Evolutionary conservation across 2,329 filamentous ascomycete genomes (phyloP), one percentile per base, ranked within the genome.

Genomic region (Aspergillus pseudoviridinutans): DNA sequence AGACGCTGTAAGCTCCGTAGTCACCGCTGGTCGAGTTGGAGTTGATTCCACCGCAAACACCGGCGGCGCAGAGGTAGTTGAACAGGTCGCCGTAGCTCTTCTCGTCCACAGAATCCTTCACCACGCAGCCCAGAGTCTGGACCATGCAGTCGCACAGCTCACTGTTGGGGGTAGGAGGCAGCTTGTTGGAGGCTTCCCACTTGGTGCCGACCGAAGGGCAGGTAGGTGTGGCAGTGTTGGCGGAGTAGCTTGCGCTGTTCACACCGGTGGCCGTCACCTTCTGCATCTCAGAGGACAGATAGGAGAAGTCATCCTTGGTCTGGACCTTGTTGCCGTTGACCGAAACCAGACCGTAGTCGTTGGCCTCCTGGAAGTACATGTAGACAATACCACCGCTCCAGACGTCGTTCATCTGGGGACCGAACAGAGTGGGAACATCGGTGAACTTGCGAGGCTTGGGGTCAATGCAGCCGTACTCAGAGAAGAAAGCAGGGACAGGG

Each of bases 351-450:
- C 67, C 94, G 71, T 91, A 99, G 74, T 97, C 80, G 80, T 97
- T 97, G 59, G 74, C 80, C 76, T 96, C 92, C 80, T 96, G 84
- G 80, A 92, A 93, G 82, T 94, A 99, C 91, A 96, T 96, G 84
- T 97, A 99, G 74, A 97, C 92, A 65, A 99, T 96, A 78, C 93
- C 94, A 67, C 94, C 94, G 56, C 90, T 95, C 86, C 94, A 94
- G 70, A 96, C 91, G 9, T 77, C 76, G 28, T 86, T 89, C 94
- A 99, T 99, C 59, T 92, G 73, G 58, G 81, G 72, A 54, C 87
- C 86, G 78, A 90, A 99, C 9, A 99, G 85, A 54, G 89, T 88
- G 49, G 78, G 81, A 47, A 96, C 92, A 75, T 99, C 95, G 59
- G 89, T 85, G 79, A 96, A 99, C 60, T 84, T 82, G 78, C 94